phyloP scores from a whole-genome alignment of 2,329 filamentous ascomycete species.

The Cordyceps javanica region DNA sequence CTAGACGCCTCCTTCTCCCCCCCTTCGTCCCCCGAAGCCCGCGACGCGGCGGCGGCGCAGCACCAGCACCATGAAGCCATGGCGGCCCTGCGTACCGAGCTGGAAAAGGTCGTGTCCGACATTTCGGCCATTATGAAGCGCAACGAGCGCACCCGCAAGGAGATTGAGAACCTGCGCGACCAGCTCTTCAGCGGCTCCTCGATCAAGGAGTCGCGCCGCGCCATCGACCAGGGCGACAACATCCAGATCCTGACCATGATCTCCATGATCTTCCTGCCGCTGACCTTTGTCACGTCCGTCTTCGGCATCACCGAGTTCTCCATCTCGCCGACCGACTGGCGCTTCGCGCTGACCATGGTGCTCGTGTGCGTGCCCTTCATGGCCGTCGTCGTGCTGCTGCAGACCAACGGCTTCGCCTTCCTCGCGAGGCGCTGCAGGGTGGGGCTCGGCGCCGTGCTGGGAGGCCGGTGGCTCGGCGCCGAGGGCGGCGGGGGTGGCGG shows the following conservation, averaged over 20 bases:
- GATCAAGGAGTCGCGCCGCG: constrained; percentile 54
- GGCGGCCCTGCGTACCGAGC: too few relatives aligned
- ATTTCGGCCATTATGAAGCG: too few relatives aligned
- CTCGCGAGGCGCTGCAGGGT: constrained; percentile 18
- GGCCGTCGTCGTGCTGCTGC: constrained; percentile 39
- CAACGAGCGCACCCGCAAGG: too few relatives aligned
- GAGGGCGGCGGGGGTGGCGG: too few relatives aligned
- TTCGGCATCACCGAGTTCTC: constrained; percentile 47
- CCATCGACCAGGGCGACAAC: constrained; percentile 58
- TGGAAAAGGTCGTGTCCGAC: too few relatives aligned
- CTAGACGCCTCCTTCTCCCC: too few relatives aligned
- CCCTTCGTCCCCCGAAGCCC: too few relatives aligned
- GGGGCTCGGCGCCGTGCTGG: not conserved
- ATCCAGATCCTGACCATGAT: constrained; percentile 55
- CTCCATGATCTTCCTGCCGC: constrained; percentile 54
- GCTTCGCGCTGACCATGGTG: constrained; percentile 55
- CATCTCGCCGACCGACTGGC: constrained; percentile 36
- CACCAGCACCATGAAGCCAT: too few relatives aligned
- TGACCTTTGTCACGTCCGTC: constrained; percentile 56
- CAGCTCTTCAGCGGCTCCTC: constrained; percentile 59
- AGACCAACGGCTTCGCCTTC: constrained; percentile 33
- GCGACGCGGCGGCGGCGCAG: too few relatives aligned
- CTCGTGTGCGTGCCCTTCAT: constrained; percentile 51
- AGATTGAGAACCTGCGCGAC: constrained; percentile 54
- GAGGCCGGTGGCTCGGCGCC: too few relatives aligned